Evolutionary conservation across 768 basidiomycete genomes (phyloP).

Genomic region (Lentinula edodes): DNA sequence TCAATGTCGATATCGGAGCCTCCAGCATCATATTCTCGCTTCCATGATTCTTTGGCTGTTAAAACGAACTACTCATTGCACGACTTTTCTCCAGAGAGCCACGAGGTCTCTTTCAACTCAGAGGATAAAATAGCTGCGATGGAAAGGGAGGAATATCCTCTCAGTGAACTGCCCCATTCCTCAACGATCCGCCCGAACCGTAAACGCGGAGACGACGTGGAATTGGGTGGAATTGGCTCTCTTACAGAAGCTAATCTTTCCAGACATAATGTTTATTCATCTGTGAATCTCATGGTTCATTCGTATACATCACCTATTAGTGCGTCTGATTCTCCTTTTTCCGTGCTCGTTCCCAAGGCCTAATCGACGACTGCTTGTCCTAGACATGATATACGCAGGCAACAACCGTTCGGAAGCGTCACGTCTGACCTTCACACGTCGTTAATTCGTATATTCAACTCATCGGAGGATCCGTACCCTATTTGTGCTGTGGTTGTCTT

Average conservation of each 20-base stretch:
- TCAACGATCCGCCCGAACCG: conserved; percentile 38
- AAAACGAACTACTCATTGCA: conserved; percentile 15
- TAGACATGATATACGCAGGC: conserved; percentile 22
- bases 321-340: conserved; percentile 21
- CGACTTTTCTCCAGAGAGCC: conserved; percentile 5
- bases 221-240: conserved; percentile 25
- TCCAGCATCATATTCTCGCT: background rate
- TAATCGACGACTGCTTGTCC: background rate
- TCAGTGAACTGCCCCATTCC: conserved; percentile 7
- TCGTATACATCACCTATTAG: conserved; percentile 70
- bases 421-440: conserved; percentile 28
- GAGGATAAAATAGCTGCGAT: background rate
- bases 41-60: conserved; percentile 25
- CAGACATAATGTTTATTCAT: conserved; percentile 29
- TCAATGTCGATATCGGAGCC: background rate
- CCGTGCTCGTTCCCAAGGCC: background rate
- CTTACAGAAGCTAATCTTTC: conserved; percentile 38
- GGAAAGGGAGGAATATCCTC: background rate
- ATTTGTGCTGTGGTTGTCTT: too few relatives aligned
- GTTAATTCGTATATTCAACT: conserved; percentile 9
- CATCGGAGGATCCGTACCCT: background rate
- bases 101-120: conserved; percentile 15
- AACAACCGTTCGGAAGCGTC: conserved; percentile 15
- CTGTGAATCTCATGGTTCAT: conserved; percentile 48
- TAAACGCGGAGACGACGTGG: conserved; percentile 31